Base-by-base conservation (phyloP, 768 basidiomycete genomes). In the Hysterangium stoloniferum region DNA sequence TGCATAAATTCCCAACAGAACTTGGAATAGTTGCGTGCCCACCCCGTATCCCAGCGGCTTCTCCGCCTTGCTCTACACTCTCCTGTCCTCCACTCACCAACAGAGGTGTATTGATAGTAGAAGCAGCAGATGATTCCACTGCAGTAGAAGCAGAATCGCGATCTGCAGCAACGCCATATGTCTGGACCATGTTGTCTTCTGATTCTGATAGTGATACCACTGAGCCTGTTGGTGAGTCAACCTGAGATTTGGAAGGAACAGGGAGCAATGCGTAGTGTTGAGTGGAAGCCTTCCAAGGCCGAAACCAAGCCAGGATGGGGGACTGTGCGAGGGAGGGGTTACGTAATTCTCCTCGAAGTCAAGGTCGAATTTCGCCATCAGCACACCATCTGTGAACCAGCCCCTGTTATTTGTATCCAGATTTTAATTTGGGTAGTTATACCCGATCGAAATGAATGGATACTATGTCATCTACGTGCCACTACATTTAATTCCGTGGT, bases 1-100 rank as follows among this genome's bases (percentile, higher is more conserved):
- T 96, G 22, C 81, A 71, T 36, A 96, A 69, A 61, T 92, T 92
- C 57, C 86, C 82, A 45, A 88, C 73, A 44, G 79, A 81, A 56
- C 85, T 86, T 17, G 71, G 56, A 24, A 91, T 64, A 36, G 69
- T 78, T 9, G 87, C 90, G 64, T 78, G 78, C 0, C 90, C 90
- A 17, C 86, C 84, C 49, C 52, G 59, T 45, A 63, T 24, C 25
- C 36, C 22, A 24, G 51, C 34, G 2, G 33, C 43, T 4, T 12
- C 35, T 64, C 45, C 53, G 53, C 50, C 37, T 49, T 52, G 27
- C 12, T 48, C 17, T 52, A 52, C 44, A 53, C 57, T 54, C 33
- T 62, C 54, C 37, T 63, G 63, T 40, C 68, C 64, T 41, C 66
- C 74, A 15, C 46, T 54, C 33, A 77, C 78, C 31, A 90, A 70